phyloP scores from a whole-genome alignment of 345 rosid species.

The Cardamine resedifolia region DNA sequence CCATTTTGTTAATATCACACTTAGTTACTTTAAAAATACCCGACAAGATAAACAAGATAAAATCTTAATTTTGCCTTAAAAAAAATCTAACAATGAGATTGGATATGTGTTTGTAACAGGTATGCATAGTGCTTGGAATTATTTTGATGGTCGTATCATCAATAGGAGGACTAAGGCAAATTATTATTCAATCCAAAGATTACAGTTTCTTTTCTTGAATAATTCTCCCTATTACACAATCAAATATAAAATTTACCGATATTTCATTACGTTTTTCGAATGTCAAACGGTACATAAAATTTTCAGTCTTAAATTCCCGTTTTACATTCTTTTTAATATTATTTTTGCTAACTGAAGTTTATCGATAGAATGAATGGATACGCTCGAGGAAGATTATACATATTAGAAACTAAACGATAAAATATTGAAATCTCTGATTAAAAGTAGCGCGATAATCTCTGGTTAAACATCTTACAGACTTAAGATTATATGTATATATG shows the following conservation, averaged over 20 bases:
- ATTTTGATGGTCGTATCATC: constrained; percentile 68
- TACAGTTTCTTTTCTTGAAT: constrained; percentile 54
- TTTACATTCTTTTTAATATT: neutral
- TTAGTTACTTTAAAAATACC: no score
- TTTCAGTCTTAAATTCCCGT: neutral
- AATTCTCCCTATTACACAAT: neutral
- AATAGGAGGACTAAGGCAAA: constrained; percentile 76
- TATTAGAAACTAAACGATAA: neutral
- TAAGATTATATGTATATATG: neutral
- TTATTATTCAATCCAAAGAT: constrained; percentile 58
- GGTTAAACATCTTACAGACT: neutral
- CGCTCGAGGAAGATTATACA: no score
- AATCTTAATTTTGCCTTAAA: neutral
- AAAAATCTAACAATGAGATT: neutral
- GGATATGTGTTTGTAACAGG: constrained; percentile 42
- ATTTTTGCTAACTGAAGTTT: neutral
- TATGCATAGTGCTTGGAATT: constrained; percentile 67
- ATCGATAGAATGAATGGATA: neutral
- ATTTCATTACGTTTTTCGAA: neutral
- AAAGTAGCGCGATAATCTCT: no score
- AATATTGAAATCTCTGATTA: neutral
- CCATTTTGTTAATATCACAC: no score
- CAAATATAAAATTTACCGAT: neutral
- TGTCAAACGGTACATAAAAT: neutral
- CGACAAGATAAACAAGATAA: neutral